Evolutionary conservation across 2,329 filamentous ascomycete species (phyloP).

Genomic region (Delphinella strobiligena): DNA sequence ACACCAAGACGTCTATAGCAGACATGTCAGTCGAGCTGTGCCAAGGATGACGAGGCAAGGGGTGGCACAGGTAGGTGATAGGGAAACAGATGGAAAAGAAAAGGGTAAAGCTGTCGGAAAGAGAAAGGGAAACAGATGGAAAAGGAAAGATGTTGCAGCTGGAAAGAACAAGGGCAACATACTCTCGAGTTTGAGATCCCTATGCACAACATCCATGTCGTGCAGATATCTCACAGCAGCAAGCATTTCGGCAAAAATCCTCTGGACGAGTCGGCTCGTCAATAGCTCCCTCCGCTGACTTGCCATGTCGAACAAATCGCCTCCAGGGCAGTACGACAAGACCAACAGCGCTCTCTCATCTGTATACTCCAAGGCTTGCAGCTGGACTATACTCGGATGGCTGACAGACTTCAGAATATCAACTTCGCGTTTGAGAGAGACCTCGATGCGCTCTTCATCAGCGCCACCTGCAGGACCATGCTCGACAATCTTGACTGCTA

Average conservation of each 20-base stretch:
- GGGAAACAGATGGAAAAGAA: neutral
- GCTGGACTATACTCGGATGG: constrained; percentile 79
- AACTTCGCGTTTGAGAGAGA: constrained; percentile 85
- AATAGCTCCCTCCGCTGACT: constrained; percentile 58
- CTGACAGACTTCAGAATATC: constrained; percentile 83
- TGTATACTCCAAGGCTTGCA: constrained; percentile 86
- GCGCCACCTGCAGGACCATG: constrained; percentile 89
- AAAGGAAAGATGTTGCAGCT: constrained; percentile 7
- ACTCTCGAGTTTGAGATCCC: constrained; percentile 98
- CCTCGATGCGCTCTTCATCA: constrained; percentile 84
- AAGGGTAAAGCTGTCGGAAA: neutral
- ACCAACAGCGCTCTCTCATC: constrained; percentile 72
- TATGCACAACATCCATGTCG: constrained; percentile 74
- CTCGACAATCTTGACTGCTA: constrained; percentile 91
- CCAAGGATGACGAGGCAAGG: neutral
- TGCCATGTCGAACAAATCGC: constrained; percentile 88
- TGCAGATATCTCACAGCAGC: constrained; percentile 80
- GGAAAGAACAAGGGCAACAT: constrained; percentile 28
- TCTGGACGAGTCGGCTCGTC: constrained; percentile 56
- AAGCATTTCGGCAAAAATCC: constrained; percentile 84
- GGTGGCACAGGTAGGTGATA: neutral
- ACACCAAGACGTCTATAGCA: constrained; percentile 72
- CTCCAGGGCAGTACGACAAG: constrained; percentile 82
- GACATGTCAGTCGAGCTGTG: constrained; percentile 1
- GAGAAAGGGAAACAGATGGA: neutral